Base-by-base conservation (phyloP, 495 filamentous ascomycete species). In the Neurospora cerealis region DNA sequence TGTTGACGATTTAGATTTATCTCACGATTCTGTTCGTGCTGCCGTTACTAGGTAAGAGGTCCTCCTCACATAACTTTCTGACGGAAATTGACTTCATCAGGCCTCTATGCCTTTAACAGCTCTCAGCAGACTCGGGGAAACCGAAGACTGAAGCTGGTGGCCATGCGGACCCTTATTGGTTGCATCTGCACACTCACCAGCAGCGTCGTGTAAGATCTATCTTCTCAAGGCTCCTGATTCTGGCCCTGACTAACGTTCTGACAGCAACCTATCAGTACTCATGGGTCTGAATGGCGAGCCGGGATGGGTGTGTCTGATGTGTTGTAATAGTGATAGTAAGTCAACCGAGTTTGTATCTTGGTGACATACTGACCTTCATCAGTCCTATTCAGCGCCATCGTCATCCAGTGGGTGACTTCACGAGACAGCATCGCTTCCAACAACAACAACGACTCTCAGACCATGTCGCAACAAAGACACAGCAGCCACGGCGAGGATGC, bases 221-320 rank as follows among this genome's bases (percentile, higher is more conserved):
- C 19, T 48, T n/a, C 42, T 28, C 32, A n/a, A 38, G 21, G 5
- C 4, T 36, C 44, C 28, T 37, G 54, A 15, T 32, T 21, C 1
- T n/a, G 21, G 48, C 38, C 17, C 21, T 11, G 19, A 39, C 28
- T 46, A 44, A 62, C 15, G 8, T 2, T 13, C 2, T 28, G 34
- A 40, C 69, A 87, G 85, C n/a, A 89, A 89, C 77, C 78, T 89
- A 9, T 82, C 84, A 11, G 81, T 87, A 0, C 80, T 88, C 21
- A 84, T 85, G 80, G 82, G 80, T 0, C 82, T 87, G 11, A 78
- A 85, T 42, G 86, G 87, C 44, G 87, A 89, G 73, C 87, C 83
- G 5, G 86, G 83, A 38, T 89, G 87, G 87, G 83, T 88, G 13
- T 89, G 84, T 75, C 79, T 89, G 41, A 87, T 87, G 83, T 87